These are phyloP conservation scores for Baeospora myosura DNA, from an alignment of 1,284 basidiomycete genomes.

Conservation along the genomic window DNA sequence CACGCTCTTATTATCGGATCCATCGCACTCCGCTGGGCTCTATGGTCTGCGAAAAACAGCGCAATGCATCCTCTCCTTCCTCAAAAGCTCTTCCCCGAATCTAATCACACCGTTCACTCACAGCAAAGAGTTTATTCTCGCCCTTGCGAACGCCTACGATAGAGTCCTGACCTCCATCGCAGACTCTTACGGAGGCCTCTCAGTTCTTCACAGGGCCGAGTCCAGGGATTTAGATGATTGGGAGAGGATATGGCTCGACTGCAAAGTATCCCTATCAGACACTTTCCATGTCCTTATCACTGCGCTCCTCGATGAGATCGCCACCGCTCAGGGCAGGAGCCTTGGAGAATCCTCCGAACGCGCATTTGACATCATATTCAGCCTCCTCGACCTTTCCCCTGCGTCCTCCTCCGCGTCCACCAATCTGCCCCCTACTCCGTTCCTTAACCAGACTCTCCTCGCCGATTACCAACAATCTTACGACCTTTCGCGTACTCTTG, in stretches of 20 bases:
- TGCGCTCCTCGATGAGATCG: slow-evolving; percentile 41
- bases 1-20: slow-evolving; percentile 37
- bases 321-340: slow-evolving; percentile 29
- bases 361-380: slow-evolving; percentile 50
- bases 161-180: slow-evolving; percentile 45
- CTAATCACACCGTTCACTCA: slow-evolving; percentile 44
- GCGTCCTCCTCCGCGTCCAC: slow-evolving; percentile 19
- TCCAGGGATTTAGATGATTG: slow-evolving; percentile 46
- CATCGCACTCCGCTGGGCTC: slow-evolving; percentile 39
- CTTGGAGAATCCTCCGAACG: slow-evolving; percentile 43
- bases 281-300: slow-evolving; percentile 53
- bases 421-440: slow-evolving; percentile 35
- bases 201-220: slow-evolving; percentile 21
- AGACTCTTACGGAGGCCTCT: slow-evolving; percentile 53
- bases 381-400: slow-evolving; percentile 41
- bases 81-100: slow-evolving; percentile 41
- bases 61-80: slow-evolving; percentile 48
- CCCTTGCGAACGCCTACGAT: slow-evolving; percentile 54
- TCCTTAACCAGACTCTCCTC: slow-evolving; percentile 57
- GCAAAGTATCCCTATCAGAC: slow-evolving; percentile 66
- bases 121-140: slow-evolving; percentile 44
- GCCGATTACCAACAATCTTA: slow-evolving; percentile 66
- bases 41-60: slow-evolving; percentile 59
- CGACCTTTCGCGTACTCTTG: slow-evolving; percentile 43
- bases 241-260: slow-evolving; percentile 61